Base-by-base conservation (phyloP, 2,329 filamentous ascomycete species). In the Ophiocordyceps polyrhachis-furcata region DNA sequence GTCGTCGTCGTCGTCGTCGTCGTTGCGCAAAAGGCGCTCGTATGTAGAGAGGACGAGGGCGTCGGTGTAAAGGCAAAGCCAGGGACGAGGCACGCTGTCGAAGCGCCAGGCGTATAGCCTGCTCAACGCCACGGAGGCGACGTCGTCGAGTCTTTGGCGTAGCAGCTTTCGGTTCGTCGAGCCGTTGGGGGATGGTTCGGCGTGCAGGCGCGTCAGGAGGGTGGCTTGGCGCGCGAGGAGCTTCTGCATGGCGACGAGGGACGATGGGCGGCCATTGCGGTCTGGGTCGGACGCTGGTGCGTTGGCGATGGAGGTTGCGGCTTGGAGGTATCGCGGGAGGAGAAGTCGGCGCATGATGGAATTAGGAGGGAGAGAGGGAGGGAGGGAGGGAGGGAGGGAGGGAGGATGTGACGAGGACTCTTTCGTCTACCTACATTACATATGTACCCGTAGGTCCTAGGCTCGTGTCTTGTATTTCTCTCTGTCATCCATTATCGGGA, bases 91-190 rank as follows among this genome's bases (percentile, higher is more conserved):
- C 6, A 89, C 71, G 29, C 77, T 68, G 49, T 72, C 73, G 56
- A 76, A 87, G 1, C 76, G 70, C 49, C 75, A 85, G 4, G 79
- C 71, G 52, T 88, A 81, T 49, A 89, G 74, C 50, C 77, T 81
- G 40, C 73, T 65, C 45, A 77, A 76, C 0, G 80, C 73, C 14
- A 82, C 60, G 8, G 67, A 64, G 5, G 76, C 60, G 15, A 81
- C 59, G 46, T 81, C 73, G 32, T 71, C 60, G n/a, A 76, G 58
- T 42, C 75, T 63, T 46, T 56, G 62, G 35, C 53, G 48, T 2
- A 68, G 47, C 1, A 68, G 56, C 0, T 45, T 41, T 14, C 28
- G 20, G 17, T 29, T 2, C 4, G 8, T 7, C 12, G 17, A 3
- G 21, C 6, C 20, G 25, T 32, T 15, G 14, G 45, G 43, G 13